These are phyloP conservation scores for Apiospora hydei DNA, from an alignment of 2,329 filamentous ascomycete species.

Conservation along the genomic window DNA sequence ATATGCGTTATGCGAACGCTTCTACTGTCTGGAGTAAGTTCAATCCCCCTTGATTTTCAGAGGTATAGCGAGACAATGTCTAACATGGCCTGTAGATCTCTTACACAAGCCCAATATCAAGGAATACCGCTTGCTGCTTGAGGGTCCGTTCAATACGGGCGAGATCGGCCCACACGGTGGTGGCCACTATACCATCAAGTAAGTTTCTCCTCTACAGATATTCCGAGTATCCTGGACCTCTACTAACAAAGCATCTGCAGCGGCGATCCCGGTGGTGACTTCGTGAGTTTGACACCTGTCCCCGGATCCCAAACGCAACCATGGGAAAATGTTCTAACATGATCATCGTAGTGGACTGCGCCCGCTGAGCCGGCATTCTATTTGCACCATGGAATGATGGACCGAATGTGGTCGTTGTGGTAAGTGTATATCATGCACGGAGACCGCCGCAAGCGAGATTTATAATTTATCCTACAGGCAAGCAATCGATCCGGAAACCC, in stretches of 20 bases:
- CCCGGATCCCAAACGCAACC: not conserved
- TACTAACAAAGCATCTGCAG: not conserved
- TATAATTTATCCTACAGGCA: not conserved
- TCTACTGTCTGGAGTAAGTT: slow-evolving; percentile 12
- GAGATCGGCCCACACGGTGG: slow-evolving; percentile 4
- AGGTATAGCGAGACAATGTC: not conserved
- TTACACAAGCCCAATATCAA: not conserved
- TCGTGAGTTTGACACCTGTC: not conserved
- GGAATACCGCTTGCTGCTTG: not conserved
- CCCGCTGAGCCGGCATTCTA: not conserved
- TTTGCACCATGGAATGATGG: not conserved
- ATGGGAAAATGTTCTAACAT: not conserved
- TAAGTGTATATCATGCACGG: not conserved
- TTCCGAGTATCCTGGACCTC: not conserved
- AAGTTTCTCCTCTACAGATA: not conserved
- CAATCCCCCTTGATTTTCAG: not conserved
- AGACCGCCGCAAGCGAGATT: not conserved
- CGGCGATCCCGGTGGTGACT: slow-evolving; percentile 2
- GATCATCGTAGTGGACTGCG: not conserved
- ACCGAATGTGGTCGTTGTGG: slow-evolving; percentile 1
- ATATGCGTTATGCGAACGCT: slow-evolving; percentile 13
- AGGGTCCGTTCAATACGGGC: slow-evolving; percentile 6
- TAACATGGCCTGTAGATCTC: not conserved
- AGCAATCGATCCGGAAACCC: not conserved
- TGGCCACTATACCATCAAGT: slow-evolving; percentile 8